These are phyloP conservation scores for Leptographium wingfieldii DNA, from an alignment of 2,329 filamentous ascomycete species.

Conservation along the genomic window DNA sequence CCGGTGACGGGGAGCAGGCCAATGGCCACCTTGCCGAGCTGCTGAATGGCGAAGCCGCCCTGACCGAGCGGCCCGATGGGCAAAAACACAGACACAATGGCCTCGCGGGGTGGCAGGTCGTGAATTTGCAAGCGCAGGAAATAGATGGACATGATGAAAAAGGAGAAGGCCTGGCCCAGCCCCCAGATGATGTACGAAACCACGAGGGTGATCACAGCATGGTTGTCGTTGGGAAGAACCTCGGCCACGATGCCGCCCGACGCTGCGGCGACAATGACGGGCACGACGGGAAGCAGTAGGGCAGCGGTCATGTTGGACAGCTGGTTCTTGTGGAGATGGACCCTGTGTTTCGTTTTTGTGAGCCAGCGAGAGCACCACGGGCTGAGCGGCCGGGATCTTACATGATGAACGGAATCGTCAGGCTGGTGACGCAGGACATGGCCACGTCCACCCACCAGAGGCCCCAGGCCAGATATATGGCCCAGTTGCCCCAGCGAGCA, in stretches of 20 bases:
- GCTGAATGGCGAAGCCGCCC: conserved; percentile 40
- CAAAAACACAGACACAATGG: conserved; percentile 50
- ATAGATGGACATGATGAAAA: conserved; percentile 53
- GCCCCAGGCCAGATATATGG: conserved; percentile 34
- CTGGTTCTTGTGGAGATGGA: conserved; percentile 13
- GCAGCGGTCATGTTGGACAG: conserved; percentile 42
- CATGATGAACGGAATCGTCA: conserved; percentile 40
- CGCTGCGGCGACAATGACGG: conserved; percentile 49
- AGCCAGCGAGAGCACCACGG: neutral
- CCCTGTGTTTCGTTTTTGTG: conserved; percentile 2
- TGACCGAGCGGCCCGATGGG: conserved; percentile 51
- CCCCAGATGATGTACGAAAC: conserved; percentile 58
- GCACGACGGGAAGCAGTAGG: conserved; percentile 49
- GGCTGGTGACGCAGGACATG: conserved; percentile 29
- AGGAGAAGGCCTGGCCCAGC: conserved; percentile 43
- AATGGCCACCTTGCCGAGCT: conserved; percentile 27
- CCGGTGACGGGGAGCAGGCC: conserved; percentile 18
- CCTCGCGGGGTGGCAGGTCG: conserved; percentile 51
- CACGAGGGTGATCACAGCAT: conserved; percentile 50
- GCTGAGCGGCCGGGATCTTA: conserved; percentile 15
- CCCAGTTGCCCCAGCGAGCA: conserved; percentile 44
- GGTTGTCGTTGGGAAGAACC: conserved; percentile 38
- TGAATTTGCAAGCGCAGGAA: conserved; percentile 56
- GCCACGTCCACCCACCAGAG: conserved; percentile 40
- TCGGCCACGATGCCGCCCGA: conserved; percentile 51